Conservation (phyloP, 805 yeast species). For the Spathaspora hagerdaliae region DNA sequence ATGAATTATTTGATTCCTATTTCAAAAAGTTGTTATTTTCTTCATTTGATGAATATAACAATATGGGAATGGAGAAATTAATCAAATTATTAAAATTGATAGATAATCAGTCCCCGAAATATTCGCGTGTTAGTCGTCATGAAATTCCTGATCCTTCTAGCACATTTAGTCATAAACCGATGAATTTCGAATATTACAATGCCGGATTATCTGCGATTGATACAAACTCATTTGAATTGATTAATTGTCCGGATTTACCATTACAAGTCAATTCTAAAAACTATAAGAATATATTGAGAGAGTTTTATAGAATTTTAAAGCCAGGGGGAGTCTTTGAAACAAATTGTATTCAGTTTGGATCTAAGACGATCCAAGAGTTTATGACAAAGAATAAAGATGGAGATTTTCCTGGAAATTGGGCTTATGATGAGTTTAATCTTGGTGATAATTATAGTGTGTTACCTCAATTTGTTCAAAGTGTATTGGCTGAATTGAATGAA, state of each 20-base stretch:
- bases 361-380: constrained; percentile 8
- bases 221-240: constrained; percentile 28
- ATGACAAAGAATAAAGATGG: constrained; percentile 4
- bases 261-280: constrained; percentile 27
- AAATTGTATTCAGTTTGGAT: constrained; percentile 7
- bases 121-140: constrained; percentile 7
- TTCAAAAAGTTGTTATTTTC: constrained; percentile 23
- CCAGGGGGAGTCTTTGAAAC: constrained; percentile 28
- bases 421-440: constrained; percentile 3
- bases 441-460: constrained; percentile 15
- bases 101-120: constrained; percentile 17
- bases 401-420: constrained; percentile 5
- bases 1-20: constrained; percentile 15
- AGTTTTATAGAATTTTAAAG: constrained; percentile 33
- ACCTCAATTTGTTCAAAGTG: constrained; percentile 20
- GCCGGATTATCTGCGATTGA: constrained; percentile 21
- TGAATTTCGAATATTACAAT: constrained; percentile 26
- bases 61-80: constrained; percentile 14
- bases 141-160: constrained; percentile 16
- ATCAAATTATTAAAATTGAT: constrained; percentile 15
- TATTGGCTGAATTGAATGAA: constrained; percentile 17
- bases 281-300: constrained; percentile 20
- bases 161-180: constrained; percentile 21
- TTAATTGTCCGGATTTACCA: constrained; percentile 35
- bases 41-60: constrained; percentile 26